Conservation (phyloP, 805 yeast genomes). For the Jamesozyma piceae region DNA sequence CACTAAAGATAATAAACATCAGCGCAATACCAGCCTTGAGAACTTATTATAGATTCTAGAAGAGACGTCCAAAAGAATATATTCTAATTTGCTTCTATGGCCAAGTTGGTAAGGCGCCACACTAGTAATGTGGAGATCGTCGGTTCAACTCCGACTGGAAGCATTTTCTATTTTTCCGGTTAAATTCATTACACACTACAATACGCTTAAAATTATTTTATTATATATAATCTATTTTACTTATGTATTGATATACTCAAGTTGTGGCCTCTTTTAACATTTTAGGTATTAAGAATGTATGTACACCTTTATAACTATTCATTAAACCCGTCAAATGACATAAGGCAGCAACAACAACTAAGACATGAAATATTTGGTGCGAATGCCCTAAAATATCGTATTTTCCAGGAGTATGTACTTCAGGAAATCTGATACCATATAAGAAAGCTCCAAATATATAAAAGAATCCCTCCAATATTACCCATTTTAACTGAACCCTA, state of each 20-base stretch:
- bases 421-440: constrained; percentile 76
- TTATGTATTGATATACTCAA: too few species aligned
- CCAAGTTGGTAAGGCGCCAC: constrained; percentile 80
- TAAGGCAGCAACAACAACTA: constrained; percentile 68
- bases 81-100: constrained; percentile 38
- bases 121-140: constrained; percentile 84
- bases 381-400: constrained; percentile 72
- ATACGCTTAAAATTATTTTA: background rate
- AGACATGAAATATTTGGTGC: constrained; percentile 73
- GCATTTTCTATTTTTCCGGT: constrained; percentile 32
- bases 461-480: constrained; percentile 59
- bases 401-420: constrained; percentile 49
- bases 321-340: constrained; percentile 63
- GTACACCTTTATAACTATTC: constrained; percentile 45
- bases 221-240: background rate
- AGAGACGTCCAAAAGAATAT: too few species aligned
- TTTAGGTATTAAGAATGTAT: constrained; percentile 17
- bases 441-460: constrained; percentile 73
- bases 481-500: constrained; percentile 52
- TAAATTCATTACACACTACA: background rate
- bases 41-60: background rate
- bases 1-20: too few species aligned
- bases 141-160: constrained; percentile 69
- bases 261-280: background rate
- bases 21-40: too few species aligned